These are phyloP conservation scores for Begonia loranthoides DNA, from an alignment of 306 rosid genomes.

Conservation along the genomic window DNA sequence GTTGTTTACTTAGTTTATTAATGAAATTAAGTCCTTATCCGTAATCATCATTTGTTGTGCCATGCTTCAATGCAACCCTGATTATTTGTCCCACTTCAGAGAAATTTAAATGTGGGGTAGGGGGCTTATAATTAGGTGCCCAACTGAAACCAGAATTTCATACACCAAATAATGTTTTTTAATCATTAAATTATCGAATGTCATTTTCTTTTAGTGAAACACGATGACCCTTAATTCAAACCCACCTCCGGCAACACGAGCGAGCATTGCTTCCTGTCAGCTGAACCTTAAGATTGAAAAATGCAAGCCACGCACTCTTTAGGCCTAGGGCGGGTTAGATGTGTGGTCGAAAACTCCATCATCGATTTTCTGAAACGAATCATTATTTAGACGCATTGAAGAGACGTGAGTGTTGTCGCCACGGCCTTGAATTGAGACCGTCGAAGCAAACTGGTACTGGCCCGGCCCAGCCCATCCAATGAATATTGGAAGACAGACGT, in stretches of 20 bases:
- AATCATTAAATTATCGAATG: no score
- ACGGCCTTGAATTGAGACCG: slow-evolving; percentile 35
- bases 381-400: slow-evolving; percentile 23
- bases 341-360: slow-evolving; percentile 36
- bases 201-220: slow-evolving; percentile 74
- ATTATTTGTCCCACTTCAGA: no score
- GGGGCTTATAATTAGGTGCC: no score
- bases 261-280: slow-evolving; percentile 71
- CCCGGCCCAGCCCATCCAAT: slow-evolving; percentile 98
- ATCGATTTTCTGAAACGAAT: background rate
- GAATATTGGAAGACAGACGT: slow-evolving; percentile 8
- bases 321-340: slow-evolving; percentile 70
- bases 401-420: slow-evolving; percentile 38
- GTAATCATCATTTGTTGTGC: no score
- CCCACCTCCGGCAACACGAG: slow-evolving; percentile 89
- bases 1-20: no score
- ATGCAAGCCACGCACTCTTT: slow-evolving; percentile 79
- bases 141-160: no score
- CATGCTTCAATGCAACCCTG: no score
- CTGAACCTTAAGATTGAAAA: slow-evolving; percentile 63
- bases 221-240: slow-evolving; percentile 75
- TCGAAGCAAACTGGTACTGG: slow-evolving; percentile 74
- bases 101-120: no score
- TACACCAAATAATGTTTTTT: no score
- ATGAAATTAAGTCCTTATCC: no score